Conservation (phyloP, 2,329 filamentous ascomycete species). For the Exophiala bonariae region DNA sequence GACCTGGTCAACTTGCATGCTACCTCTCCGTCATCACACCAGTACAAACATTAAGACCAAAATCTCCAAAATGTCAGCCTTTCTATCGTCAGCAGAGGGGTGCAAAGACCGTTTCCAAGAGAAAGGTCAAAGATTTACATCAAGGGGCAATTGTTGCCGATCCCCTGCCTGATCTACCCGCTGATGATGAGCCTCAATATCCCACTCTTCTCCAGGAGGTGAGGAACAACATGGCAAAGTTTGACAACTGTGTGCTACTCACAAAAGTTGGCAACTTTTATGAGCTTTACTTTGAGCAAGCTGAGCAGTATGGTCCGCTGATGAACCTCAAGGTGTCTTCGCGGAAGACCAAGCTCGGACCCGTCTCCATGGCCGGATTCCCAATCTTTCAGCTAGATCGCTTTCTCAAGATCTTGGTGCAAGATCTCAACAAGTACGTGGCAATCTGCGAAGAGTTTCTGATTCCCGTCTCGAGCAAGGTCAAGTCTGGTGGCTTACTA, state of each 20-base stretch:
- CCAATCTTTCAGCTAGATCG: constrained; percentile 90
- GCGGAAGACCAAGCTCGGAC: constrained; percentile 65
- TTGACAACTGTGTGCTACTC: constrained; percentile 84
- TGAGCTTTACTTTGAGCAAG: constrained; percentile 96
- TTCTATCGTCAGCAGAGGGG: constrained; percentile 14
- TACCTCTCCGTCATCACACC: not conserved
- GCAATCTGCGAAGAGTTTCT: constrained; percentile 92
- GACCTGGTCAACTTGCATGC: no score
- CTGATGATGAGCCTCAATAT: constrained; percentile 61
- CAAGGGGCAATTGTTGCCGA: constrained; percentile 55
- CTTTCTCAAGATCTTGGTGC: constrained; percentile 88
- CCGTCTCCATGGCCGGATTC: constrained; percentile 91
- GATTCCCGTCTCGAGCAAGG: constrained; percentile 67
- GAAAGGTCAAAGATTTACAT: constrained; percentile 51
- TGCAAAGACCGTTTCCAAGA: constrained; percentile 24
- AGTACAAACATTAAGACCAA: not conserved
- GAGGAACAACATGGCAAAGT: constrained; percentile 83
- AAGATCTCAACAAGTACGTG: constrained; percentile 86
- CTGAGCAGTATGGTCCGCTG: constrained; percentile 81
- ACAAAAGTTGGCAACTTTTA: constrained; percentile 96
- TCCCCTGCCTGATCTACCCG: constrained; percentile 41
- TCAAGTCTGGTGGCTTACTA: constrained; percentile 74
- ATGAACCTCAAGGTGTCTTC: constrained; percentile 83
- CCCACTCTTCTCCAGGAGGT: constrained; percentile 89
- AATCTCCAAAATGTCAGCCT: constrained; percentile 2